These are phyloP conservation scores for Sistotremastrum niveocremeum DNA, from an alignment of 768 basidiomycete species.

Conservation along the genomic window DNA sequence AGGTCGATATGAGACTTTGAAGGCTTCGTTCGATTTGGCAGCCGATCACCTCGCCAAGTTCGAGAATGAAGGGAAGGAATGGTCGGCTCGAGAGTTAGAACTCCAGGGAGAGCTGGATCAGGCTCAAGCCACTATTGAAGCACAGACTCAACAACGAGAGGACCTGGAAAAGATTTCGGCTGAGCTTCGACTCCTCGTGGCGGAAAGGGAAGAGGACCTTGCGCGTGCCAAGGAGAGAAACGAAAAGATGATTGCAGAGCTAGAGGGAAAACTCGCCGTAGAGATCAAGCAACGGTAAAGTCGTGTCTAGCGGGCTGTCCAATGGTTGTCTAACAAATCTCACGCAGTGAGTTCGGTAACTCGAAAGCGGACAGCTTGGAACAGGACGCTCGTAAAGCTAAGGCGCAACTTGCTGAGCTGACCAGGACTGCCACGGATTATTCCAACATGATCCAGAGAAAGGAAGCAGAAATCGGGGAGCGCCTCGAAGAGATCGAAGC, in stretches of 20 bases:
- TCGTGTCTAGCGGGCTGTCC: slow-evolving; percentile 4
- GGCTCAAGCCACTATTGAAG: slow-evolving; percentile 46
- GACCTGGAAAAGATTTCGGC: slow-evolving; percentile 51
- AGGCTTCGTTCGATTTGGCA: slow-evolving; percentile 67
- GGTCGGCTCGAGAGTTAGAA: slow-evolving; percentile 50
- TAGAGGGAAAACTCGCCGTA: slow-evolving; percentile 55
- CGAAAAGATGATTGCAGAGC: slow-evolving; percentile 46
- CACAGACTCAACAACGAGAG: slow-evolving; percentile 42
- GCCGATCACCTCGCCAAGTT: slow-evolving; percentile 75
- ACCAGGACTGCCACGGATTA: slow-evolving; percentile 67
- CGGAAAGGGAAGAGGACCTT: slow-evolving; percentile 73
- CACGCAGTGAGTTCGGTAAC: slow-evolving; percentile 47
- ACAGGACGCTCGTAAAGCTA: slow-evolving; percentile 52
- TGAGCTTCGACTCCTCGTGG: slow-evolving; percentile 53
- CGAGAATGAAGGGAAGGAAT: slow-evolving; percentile 62
- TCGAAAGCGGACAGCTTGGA: slow-evolving; percentile 49
- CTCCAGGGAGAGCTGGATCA: slow-evolving; percentile 42
- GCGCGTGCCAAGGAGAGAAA: slow-evolving; percentile 59
- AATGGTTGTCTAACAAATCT: background rate
- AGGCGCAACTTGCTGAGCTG: slow-evolving; percentile 67
- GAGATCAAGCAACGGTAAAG: slow-evolving; percentile 55
- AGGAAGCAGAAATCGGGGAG: slow-evolving; percentile 54
- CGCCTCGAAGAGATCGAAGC: slow-evolving; percentile 40
- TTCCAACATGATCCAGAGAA: slow-evolving; percentile 59
- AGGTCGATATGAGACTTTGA: slow-evolving; percentile 59